Conservation (phyloP, 192 early-diverging fungal species). For the Mortierella hygrophila region DNA sequence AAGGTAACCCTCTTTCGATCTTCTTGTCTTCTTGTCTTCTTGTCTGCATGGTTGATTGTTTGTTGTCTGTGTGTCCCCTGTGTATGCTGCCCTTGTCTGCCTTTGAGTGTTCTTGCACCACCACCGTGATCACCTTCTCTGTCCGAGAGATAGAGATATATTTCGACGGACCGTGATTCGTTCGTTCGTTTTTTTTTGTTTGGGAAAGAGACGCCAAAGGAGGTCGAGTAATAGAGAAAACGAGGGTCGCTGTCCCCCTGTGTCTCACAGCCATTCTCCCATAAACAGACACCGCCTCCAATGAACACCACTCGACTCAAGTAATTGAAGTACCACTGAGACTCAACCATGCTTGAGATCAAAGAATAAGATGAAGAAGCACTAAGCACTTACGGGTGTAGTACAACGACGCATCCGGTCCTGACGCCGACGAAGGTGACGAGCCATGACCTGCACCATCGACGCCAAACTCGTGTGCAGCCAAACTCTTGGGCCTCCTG, state of each 20-base stretch:
- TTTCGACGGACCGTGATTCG: neutral
- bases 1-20: neutral
- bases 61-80: too few species aligned
- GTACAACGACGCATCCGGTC: conserved; percentile 17
- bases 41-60: too few species aligned
- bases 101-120: neutral
- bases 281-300: neutral
- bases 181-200: neutral
- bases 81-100: neutral
- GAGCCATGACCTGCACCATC: conserved; percentile 17
- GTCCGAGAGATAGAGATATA: neutral
- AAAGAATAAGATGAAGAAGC: neutral
- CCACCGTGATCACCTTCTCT: neutral
- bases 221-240: neutral
- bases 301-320: neutral
- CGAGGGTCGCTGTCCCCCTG: neutral
- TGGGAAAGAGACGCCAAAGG: neutral
- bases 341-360: neutral
- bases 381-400: conserved; percentile 30
- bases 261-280: neutral
- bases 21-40: neutral
- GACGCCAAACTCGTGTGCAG: conserved; percentile 35
- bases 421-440: neutral
- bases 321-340: neutral
- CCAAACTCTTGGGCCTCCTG: conserved; percentile 48